A percentile compares a stretch with the other conserved stretches of the same genome.
phyloP scores from a whole-genome alignment of 1,139 yeast genomes.

The Geotrichum australiense region DNA sequence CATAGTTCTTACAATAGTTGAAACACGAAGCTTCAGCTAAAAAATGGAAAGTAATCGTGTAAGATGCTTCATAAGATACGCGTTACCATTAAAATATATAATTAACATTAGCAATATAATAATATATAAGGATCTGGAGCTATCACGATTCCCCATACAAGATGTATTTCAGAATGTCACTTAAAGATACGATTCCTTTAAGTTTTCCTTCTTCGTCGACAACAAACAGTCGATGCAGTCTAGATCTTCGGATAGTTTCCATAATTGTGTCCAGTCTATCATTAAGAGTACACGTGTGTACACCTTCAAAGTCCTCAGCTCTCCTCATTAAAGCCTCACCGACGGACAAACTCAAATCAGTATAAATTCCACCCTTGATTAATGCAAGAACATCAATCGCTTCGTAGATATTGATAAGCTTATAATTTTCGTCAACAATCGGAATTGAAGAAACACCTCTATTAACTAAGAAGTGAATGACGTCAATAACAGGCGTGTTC shows the following conservation, averaged over 20 bases:
- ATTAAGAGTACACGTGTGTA: conserved; percentile 84
- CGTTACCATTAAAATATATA: too few species aligned
- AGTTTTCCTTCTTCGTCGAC: conserved; percentile 76
- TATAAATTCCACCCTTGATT: conserved; percentile 90
- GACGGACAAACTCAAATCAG: conserved; percentile 82
- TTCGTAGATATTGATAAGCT: conserved; percentile 84
- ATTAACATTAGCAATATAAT: too few species aligned
- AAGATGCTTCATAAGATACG: too few species aligned
- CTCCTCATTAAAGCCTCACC: conserved; percentile 95
- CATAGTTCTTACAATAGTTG: too few species aligned
- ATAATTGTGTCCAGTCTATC: conserved; percentile 86
- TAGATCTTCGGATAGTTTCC: conserved; percentile 87
- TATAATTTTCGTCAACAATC: conserved; percentile 70
- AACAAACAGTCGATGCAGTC: conserved; percentile 87
- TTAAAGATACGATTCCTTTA: conserved; percentile 78
- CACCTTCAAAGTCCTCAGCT: conserved; percentile 96
- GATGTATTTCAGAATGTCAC: conserved; percentile 84
- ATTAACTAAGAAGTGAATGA: conserved; percentile 72
- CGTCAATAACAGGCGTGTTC: conserved; percentile 92
- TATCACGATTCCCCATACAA: conserved; percentile 51
- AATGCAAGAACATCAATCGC: conserved; percentile 91
- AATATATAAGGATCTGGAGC: too few species aligned
- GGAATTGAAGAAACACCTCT: conserved; percentile 88
- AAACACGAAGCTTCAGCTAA: too few species aligned
- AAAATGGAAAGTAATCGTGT: too few species aligned